phyloP scores from a whole-genome alignment of 257 asterid genomes.

The Perilla frutescens region DNA sequence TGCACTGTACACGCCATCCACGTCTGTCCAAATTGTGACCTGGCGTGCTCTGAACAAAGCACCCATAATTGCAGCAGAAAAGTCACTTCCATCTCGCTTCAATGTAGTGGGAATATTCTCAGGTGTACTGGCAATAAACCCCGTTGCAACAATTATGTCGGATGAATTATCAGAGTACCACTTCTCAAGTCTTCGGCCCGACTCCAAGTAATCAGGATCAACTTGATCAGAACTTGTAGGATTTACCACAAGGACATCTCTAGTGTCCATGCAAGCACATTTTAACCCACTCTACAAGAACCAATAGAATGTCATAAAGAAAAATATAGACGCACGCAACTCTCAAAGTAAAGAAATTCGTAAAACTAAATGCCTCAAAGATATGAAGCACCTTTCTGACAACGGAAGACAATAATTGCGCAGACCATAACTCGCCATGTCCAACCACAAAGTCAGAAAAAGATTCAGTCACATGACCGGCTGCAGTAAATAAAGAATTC shows the following conservation, averaged over 20 bases:
- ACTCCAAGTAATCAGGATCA: constrained; percentile 91
- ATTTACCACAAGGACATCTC: constrained; percentile 91
- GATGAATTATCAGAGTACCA: constrained; percentile 78
- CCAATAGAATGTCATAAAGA: constrained; percentile 24
- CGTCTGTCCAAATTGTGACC: constrained; percentile 99
- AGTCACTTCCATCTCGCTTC: constrained; percentile 99
- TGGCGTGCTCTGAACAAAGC: constrained; percentile 86
- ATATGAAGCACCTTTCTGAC: constrained; percentile 73
- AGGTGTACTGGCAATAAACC: constrained; percentile 91
- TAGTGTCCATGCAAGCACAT: constrained; percentile 93
- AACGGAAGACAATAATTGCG: constrained; percentile 78
- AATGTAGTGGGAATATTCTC: constrained; percentile 93
- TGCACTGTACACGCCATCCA: constrained; percentile 97
- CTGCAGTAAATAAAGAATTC: constrained; percentile 57
- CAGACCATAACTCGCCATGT: constrained; percentile 98
- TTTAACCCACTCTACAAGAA: constrained; percentile 68
- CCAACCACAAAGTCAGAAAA: constrained; percentile 99
- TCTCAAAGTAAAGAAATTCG: constrained; percentile 29
- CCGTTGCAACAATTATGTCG: constrained; percentile 84
- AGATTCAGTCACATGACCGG: constrained; percentile 98
- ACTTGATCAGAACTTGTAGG: constrained; percentile 87
- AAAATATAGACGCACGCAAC: not conserved
- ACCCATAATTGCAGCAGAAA: constrained; percentile 99
- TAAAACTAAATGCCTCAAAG: constrained; percentile 27
- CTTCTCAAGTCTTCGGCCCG: constrained; percentile 73